Evolutionary conservation across 371 early-diverging fungal species (phyloP), one percentile per base, ranked within the genome.

Genomic region (Sanchytrium tribonematis): DNA sequence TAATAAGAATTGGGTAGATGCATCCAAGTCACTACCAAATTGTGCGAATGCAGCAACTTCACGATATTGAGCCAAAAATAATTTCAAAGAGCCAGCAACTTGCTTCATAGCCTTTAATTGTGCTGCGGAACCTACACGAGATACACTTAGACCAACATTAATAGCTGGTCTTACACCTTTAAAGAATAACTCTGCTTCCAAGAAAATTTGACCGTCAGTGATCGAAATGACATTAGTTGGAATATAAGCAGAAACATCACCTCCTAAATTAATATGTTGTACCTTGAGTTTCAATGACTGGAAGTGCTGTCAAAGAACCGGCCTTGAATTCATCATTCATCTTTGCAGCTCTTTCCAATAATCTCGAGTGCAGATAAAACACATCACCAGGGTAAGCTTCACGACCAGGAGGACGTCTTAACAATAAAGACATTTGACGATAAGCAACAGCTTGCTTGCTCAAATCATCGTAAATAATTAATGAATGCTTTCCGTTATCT

Each of bases 51-150:
- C 94, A 74, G 93, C 94, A 70, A 94, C 91, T 83, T 93, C 94
- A 88, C 94, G 92, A 86, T 1, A 69, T 29, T 70, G 94, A 73
- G 94, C 94, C 75, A 93, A 83, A 87, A 88, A 92, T 75, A 93
- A 88, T 85, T 93, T 93, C 72, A 93, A 83, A 74, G 93, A 91
- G 77, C 94, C 94, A 72, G 93, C 93, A 73, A 93, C 93, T 80
- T 93, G 92, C 83, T 90, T 90, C 94, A 93, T 93, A 75, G 94
- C 93, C 85, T 91, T 90, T 80, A 90, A 88, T 81, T 93, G 94
- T 73, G 94, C 94, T 75, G 93, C 91, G 76, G 91, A 90, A 75
- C 94, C 94, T 84, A 93, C 93, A 86, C 94, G 90, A 74, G 91
- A 90, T 75, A 93, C 94, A 78, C 92, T 91, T 70, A 93, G 82